Evolutionary conservation across 768 basidiomycete species (phyloP), one percentile per base, ranked within the genome.

Genomic region (Russula brevipes): DNA sequence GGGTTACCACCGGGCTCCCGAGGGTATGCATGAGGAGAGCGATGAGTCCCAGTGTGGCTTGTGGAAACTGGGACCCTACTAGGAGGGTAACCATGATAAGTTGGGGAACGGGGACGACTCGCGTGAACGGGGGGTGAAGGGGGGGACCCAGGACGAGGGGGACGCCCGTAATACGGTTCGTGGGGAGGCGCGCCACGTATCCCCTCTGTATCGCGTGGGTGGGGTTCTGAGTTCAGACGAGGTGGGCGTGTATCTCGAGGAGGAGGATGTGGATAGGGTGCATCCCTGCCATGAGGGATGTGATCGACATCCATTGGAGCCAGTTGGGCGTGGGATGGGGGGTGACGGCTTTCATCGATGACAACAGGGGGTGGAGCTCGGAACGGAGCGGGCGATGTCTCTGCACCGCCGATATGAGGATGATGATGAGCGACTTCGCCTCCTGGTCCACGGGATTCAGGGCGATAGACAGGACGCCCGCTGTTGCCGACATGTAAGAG

Each of bases 301-400:
- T 75, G 67, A 59, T 74, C 74, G 54, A 73, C 71, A n/a, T 75
- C 81, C 90, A 93, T 93, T 0, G 90, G 89, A 5, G 89, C 90
- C 30, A 93, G 78, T 2, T 82, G 86, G 0, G 87, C 83, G 64
- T 89, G 88, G 4, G 84, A 82, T 9, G 82, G 81, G 5, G 56
- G 71, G 58, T 89, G 88, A n/a, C 87, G 81, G 8, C 78, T 78
- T 68, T 92, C 91, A 64, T 91, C 89, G 9, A 92, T 74, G 56
- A 89, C 80, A 45, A 92, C 86, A 11, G 91, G 90, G 6, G 91
- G 90, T 0, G 90, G 91, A 3, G 89, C 90, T 65, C 91, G 77
- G 78, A 91, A 93, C 12, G 91, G 91, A 17, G 83, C 82, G 0
- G 88, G 86, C 1, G 84, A 84, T 10, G 80, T 78, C n/a, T 81